Conservation (phyloP, 2,329 filamentous ascomycete species). For the Verticillium alfalfae region DNA sequence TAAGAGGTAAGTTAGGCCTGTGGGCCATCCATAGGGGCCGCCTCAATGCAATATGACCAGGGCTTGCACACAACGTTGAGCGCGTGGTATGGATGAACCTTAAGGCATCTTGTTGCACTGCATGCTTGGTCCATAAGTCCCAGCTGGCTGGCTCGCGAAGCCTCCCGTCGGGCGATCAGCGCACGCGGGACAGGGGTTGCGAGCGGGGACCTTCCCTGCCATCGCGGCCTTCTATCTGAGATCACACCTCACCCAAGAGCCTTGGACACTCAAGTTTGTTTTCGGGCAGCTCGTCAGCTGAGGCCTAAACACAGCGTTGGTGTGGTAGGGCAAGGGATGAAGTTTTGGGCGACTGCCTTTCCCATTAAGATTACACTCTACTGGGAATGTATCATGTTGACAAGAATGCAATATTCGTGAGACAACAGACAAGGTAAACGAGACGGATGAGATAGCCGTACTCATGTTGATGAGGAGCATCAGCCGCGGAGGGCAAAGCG, state of each 20-base stretch:
- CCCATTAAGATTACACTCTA: not conserved
- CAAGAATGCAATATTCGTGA: not conserved
- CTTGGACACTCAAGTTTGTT: no score
- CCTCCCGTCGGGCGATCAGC: not conserved
- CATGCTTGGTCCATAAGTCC: not conserved
- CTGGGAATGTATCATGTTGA: not conserved
- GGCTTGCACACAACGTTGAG: not conserved
- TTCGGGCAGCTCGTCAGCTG: no score
- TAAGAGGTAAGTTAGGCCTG: not conserved
- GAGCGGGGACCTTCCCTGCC: not conserved
- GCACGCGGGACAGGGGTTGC: not conserved
- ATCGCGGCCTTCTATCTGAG: no score
- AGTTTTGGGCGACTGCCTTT: no score
- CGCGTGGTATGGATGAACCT: not conserved
- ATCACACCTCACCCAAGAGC: no score
- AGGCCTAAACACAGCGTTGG: no score
- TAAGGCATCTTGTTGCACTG: not conserved
- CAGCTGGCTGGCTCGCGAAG: not conserved
- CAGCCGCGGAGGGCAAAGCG: not conserved
- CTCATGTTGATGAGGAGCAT: not conserved
- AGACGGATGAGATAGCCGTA: not conserved
- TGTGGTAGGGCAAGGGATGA: no score
- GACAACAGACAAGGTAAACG: not conserved
- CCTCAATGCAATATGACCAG: not conserved
- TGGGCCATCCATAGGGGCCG: not conserved